Evolutionary conservation across 345 rosid species (phyloP), one percentile per base, ranked within the genome.

Genomic region (Eucalyptus grandis): DNA sequence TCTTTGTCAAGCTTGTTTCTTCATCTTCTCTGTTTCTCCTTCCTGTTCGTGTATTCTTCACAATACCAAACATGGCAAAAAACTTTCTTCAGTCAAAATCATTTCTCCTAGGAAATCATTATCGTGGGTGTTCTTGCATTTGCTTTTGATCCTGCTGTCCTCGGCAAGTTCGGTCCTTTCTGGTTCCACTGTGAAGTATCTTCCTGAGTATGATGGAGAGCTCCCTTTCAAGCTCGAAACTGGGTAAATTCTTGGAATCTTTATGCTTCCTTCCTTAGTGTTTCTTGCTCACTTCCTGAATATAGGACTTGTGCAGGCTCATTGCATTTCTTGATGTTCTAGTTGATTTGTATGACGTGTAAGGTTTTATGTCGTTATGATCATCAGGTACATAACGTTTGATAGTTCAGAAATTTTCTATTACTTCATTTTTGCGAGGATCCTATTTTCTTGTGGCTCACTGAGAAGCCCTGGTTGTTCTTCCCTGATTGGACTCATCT

Each of bases 161-260:
- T 60, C 62, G 27, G 77, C 88, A 43, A 87, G 80, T 46, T 62
- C 88, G 11, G 88, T 46, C 34, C 31, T 12, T 58, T 60, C 82
- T 34, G 80, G 58, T 34, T 69, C 89, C 47, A 86, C 49, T 47
- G 93, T 89, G 44, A 54, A 87, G 49, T 37, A 62, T 14, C 80
- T 90, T 6, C 94, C 94, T 9, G 93, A 91, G 31, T 91, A 85
- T 81, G 40, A 89, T 12, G 93, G 91, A 6, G 49, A 67, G 49
- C 90, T 90, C 27, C 94, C 94, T 9, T 91, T 91, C 72, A 77
- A 77, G 44, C 91, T 93, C 9, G 91, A 91, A 89, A 91, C 92
- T 8, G 94, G 94, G 94, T 90, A 49, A 56, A 34, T 16, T 67
- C 43, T 31, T 8, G 40, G 19, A 69, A 34, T 69, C 81, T 69